Evolutionary conservation across 345 rosid species (phyloP), one percentile per base, ranked within the genome.

Genomic region (Geranium rotundifolium): DNA sequence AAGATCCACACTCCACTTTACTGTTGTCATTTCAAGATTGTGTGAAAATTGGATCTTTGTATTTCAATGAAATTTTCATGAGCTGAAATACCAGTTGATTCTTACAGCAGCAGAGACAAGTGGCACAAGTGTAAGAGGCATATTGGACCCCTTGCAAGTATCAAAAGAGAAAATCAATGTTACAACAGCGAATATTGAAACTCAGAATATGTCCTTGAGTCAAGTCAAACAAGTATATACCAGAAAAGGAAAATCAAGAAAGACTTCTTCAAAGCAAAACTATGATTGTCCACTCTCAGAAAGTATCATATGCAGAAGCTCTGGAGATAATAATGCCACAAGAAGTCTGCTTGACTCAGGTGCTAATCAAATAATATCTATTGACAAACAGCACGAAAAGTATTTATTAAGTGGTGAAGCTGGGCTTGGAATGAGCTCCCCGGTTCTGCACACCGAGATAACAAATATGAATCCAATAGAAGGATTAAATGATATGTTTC

Each of bases 231-330:
- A 12, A 16, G 57, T 54, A 16, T 54, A 54, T 54, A 54, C 57
- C 17, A 54, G 57, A 17, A 54, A 54, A 54, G 17, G 18, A 54
- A 17, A 1, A 3, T 17, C 57, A 54, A 54, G 17, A 16, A 54
- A 15, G 19, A 54, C 18, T 54, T 41, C 65, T 63, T 60, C 50
- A 65, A 60, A 41, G 31, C 72, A 57, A 63, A 65, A 72, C 5
- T 55, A 56, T 60, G 62, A 65, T 69, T 73, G 60, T 58, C 70
- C 77, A 61, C 80, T 79, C 59, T 76, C 82, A 54, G 88, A 84
- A 80, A 79, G 77, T 68, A 70, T 62, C n/a, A 59, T 58, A 60
- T 75, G 80, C 77, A 69, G 73, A 69, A 71, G 67, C 52, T 61
- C 60, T 63, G 70, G 59, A 65, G 73, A 65, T 63, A 67, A 68